Conservation (phyloP, 2,329 filamentous ascomycete genomes). For the Microdochium bolleyi region DNA sequence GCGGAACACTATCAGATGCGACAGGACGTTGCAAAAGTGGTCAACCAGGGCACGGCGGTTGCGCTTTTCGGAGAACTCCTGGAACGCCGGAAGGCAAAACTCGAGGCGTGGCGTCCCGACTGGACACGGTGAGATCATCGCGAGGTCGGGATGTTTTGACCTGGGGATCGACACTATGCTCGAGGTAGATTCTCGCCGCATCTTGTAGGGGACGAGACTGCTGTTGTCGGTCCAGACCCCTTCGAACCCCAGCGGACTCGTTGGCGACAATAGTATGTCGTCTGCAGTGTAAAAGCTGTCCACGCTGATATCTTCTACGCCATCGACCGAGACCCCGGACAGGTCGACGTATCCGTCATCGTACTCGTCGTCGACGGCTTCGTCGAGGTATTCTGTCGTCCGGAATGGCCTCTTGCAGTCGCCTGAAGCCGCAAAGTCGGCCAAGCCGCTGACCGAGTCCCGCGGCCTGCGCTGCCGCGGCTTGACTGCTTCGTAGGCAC, state of each 20-base stretch:
- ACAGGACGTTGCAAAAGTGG: slow-evolving; percentile 57
- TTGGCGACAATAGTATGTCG: slow-evolving; percentile 1
- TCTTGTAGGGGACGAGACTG: slow-evolving; percentile 7
- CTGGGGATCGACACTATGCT: slow-evolving; percentile 11
- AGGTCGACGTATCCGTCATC: slow-evolving; percentile 9
- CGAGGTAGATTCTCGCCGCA: slow-evolving; percentile 11
- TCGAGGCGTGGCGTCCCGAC: slow-evolving; percentile 35
- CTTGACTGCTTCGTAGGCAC: slow-evolving; percentile 40
- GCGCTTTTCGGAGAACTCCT: slow-evolving; percentile 46
- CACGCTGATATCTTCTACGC: slow-evolving; percentile 6
- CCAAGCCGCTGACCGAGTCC: slow-evolving; percentile 17
- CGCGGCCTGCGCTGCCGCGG: slow-evolving; percentile 31
- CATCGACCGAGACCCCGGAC: not conserved
- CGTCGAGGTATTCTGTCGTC: slow-evolving; percentile 13
- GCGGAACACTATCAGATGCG: slow-evolving; percentile 56
- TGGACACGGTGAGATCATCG: slow-evolving; percentile 31
- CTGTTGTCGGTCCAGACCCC: not conserved
- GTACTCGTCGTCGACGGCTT: slow-evolving; percentile 7
- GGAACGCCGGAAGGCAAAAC: slow-evolving; percentile 43
- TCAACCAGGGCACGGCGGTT: slow-evolving; percentile 49
- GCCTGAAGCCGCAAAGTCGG: slow-evolving; percentile 4
- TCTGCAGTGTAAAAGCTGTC: slow-evolving; percentile 7
- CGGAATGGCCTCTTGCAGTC: slow-evolving; percentile 3
- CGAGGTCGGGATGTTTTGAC: slow-evolving; percentile 25
- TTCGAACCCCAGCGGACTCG: not conserved